These are phyloP conservation scores for Cryptosporidium andersoni DNA, from an alignment of 169 alveolate genomes.

Conservation along the genomic window DNA sequence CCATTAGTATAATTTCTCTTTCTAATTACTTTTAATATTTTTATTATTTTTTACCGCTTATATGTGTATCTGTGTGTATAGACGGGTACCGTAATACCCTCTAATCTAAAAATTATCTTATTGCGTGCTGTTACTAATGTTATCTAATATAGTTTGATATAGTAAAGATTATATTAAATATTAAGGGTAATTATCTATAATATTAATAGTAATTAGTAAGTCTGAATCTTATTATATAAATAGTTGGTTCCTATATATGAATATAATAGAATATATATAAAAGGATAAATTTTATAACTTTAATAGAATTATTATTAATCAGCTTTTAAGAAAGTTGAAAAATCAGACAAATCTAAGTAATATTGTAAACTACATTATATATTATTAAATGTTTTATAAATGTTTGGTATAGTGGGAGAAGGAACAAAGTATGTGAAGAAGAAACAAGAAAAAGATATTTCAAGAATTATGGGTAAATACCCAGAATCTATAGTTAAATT, in stretches of 20 bases:
- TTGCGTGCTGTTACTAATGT: background rate
- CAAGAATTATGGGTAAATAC: background rate
- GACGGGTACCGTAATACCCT: background rate
- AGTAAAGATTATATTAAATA: background rate
- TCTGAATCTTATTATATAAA: background rate
- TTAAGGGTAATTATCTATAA: background rate
- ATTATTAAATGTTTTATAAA: background rate
- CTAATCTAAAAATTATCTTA: background rate
- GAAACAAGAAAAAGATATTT: slow-evolving; percentile 9
- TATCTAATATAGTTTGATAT: background rate
- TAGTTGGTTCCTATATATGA: background rate
- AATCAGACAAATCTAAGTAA: background rate
- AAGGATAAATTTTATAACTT: background rate
- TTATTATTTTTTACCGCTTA: background rate
- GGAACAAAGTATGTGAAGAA: slow-evolving; percentile 24
- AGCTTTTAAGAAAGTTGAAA: background rate
- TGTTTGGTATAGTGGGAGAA: slow-evolving; percentile 8
- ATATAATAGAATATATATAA: background rate
- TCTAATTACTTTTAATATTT: background rate
- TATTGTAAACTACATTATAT: background rate
- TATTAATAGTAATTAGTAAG: background rate
- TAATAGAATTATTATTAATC: background rate
- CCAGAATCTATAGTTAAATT: background rate
- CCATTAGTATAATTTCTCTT: slow-evolving; percentile 9
- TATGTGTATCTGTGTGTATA: background rate